These are phyloP conservation scores for Alternaria alternata DNA, from an alignment of 2,329 filamentous ascomycete species.

Conservation along the genomic window DNA sequence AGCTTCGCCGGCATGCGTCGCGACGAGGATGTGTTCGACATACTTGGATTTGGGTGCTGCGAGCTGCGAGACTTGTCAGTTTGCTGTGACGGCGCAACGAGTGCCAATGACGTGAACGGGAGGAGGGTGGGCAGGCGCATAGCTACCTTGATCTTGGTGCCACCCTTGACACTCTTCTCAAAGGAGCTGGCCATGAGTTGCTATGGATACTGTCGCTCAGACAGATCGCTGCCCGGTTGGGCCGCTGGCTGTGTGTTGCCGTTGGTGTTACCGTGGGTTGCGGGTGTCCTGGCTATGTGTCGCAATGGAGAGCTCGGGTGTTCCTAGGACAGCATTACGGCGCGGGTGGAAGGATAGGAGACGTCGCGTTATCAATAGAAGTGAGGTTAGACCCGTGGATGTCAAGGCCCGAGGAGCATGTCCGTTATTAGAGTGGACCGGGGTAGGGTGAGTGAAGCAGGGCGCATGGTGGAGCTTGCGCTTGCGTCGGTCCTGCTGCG, in stretches of 20 bases:
- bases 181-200: constrained; percentile 81
- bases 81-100: constrained; percentile 19
- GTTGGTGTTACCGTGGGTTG: constrained; percentile 14
- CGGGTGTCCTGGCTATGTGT: constrained; percentile 17
- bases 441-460: constrained; percentile 25
- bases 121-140: constrained; percentile 12
- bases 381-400: constrained; percentile 16
- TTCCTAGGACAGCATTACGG: constrained; percentile 43
- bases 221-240: constrained; percentile 23
- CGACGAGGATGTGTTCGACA: constrained; percentile 96
- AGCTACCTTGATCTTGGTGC: constrained; percentile 91
- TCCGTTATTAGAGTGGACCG: constrained; percentile 24
- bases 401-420: constrained; percentile 21
- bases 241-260: constrained; percentile 22
- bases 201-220: constrained; percentile 21
- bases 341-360: constrained; percentile 28
- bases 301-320: constrained; percentile 20
- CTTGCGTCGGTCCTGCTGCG: constrained; percentile 4
- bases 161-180: constrained; percentile 99
- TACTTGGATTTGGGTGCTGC: constrained; percentile 99
- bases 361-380: constrained; percentile 26
- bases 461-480: constrained; percentile 27
- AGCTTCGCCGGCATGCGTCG: constrained; percentile 92
- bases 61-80: constrained; percentile 64
- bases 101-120: not conserved